phyloP scores from a whole-genome alignment of 148 eudicot species.

The Persicaria tinctoria region DNA sequence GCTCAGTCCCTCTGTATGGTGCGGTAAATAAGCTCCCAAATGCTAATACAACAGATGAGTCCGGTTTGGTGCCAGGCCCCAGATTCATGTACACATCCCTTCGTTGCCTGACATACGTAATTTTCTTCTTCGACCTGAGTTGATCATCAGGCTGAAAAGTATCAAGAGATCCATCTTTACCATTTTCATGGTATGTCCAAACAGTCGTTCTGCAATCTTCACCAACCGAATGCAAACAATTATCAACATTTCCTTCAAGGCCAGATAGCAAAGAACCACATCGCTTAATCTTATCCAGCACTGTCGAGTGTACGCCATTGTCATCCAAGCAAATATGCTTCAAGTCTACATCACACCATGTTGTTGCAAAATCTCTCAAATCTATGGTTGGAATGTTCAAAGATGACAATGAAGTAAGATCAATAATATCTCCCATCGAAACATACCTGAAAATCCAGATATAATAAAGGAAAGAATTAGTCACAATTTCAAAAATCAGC shows the following conservation, averaged over 20 bases:
- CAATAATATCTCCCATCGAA: slow-evolving; percentile 71
- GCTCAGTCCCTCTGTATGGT: slow-evolving; percentile 68
- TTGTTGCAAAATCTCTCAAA: slow-evolving; percentile 56
- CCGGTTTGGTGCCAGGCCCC: slow-evolving; percentile 66
- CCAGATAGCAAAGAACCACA: slow-evolving; percentile 74
- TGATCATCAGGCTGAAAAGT: slow-evolving; percentile 88
- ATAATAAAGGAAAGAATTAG: not conserved
- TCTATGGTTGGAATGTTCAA: slow-evolving; percentile 50
- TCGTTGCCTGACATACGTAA: slow-evolving; percentile 60
- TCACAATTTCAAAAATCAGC: not conserved
- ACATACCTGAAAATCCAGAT: slow-evolving; percentile 64
- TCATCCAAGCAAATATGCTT: slow-evolving; percentile 40
- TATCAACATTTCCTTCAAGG: slow-evolving; percentile 31
- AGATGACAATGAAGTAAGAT: slow-evolving; percentile 48
- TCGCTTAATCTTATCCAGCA: slow-evolving; percentile 37
- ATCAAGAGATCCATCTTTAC: slow-evolving; percentile 56
- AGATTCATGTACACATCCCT: slow-evolving; percentile 57
- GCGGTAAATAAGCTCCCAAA: slow-evolving; percentile 87
- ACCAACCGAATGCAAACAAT: slow-evolving; percentile 54
- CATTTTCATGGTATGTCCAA: slow-evolving; percentile 64
- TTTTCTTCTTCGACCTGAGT: slow-evolving; percentile 66
- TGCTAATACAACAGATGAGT: slow-evolving; percentile 48
- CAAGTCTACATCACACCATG: slow-evolving; percentile 55
- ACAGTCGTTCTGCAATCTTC: slow-evolving; percentile 81
- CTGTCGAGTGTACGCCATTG: slow-evolving; percentile 23